Evolutionary conservation across 225 moss, liverwort and hornwort species (phyloP).

Genomic region (Takakia lepidozioides): DNA sequence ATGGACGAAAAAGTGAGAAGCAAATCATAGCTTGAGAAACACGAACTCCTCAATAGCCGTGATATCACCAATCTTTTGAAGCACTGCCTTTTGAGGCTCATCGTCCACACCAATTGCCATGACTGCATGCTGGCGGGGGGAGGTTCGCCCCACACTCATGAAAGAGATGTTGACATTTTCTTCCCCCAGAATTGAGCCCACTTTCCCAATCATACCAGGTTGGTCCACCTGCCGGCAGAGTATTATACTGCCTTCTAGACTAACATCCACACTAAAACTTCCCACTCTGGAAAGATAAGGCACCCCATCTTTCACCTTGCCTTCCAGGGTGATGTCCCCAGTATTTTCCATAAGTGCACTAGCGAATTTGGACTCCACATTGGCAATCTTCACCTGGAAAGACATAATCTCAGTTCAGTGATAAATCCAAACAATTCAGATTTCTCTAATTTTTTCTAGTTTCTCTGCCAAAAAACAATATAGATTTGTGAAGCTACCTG

Average conservation of each 20-base stretch:
- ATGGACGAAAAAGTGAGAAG: too few species aligned
- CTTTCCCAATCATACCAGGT: slow-evolving; percentile 92
- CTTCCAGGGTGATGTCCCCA: slow-evolving; percentile 66
- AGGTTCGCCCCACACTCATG: slow-evolving; percentile 86
- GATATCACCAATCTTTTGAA: slow-evolving; percentile 54
- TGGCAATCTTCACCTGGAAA: slow-evolving; percentile 27
- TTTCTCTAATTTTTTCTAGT: too few species aligned
- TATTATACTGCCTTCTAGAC: slow-evolving; percentile 83
- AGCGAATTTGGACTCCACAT: slow-evolving; percentile 62
- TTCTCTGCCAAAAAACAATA: too few species aligned
- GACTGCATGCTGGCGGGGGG: slow-evolving; percentile 66
- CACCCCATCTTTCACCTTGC: slow-evolving; percentile 65
- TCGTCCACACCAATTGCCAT: slow-evolving; percentile 91
- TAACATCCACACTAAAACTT: slow-evolving; percentile 70
- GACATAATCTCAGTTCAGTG: slow-evolving; percentile 10
- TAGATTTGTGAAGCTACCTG: too few species aligned
- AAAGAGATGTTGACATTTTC: slow-evolving; percentile 89
- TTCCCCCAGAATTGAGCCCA: slow-evolving; percentile 58
- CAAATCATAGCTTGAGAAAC: slow-evolving; percentile 72
- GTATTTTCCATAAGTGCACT: slow-evolving; percentile 37
- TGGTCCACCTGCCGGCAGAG: slow-evolving; percentile 89
- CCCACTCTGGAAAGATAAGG: slow-evolving; percentile 71
- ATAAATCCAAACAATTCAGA: too few species aligned
- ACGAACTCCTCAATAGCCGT: slow-evolving; percentile 77
- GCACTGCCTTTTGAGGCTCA: slow-evolving; percentile 43